Evolutionary conservation across 2,329 filamentous ascomycete genomes (phyloP).

Genomic region (Aspergillus uvarum): DNA sequence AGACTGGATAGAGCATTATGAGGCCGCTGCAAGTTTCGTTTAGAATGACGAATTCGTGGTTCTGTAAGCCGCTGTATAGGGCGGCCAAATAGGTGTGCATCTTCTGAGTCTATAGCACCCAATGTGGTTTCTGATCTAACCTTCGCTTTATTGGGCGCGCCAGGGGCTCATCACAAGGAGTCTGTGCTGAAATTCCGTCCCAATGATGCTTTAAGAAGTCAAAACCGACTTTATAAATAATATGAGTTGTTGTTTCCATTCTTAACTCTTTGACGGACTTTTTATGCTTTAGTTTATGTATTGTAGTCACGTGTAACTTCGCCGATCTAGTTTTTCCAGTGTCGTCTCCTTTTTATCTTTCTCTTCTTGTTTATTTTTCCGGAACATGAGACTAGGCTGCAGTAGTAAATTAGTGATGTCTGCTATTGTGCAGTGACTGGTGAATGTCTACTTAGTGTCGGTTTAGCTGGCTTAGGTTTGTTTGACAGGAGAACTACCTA

Average conservation of each 20-base stretch:
- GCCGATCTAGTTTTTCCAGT: neutral
- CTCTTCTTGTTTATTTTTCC: too few relatives aligned
- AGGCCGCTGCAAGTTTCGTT: neutral
- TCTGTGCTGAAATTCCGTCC: neutral
- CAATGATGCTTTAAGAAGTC: neutral
- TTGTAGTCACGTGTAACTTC: neutral
- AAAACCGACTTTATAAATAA: neutral
- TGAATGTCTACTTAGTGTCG: neutral
- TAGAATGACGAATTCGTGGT: neutral
- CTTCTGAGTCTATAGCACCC: neutral
- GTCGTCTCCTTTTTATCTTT: too few relatives aligned
- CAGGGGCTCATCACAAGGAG: neutral
- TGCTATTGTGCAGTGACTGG: neutral
- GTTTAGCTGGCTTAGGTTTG: too few relatives aligned
- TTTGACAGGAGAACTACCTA: too few relatives aligned
- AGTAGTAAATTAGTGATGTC: neutral
- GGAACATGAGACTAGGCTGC: neutral
- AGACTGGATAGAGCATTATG: neutral
- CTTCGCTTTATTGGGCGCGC: neutral
- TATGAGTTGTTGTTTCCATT: neutral
- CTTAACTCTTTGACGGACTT: neutral
- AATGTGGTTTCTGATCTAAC: neutral
- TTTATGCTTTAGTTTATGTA: neutral
- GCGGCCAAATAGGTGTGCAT: neutral
- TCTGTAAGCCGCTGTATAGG: neutral